A percentile compares a stretch with the other conserved stretches of the same genome.
Evolutionary conservation across 2,329 filamentous ascomycete species (phyloP).

Genomic region (Talaromyces funiculosus): DNA sequence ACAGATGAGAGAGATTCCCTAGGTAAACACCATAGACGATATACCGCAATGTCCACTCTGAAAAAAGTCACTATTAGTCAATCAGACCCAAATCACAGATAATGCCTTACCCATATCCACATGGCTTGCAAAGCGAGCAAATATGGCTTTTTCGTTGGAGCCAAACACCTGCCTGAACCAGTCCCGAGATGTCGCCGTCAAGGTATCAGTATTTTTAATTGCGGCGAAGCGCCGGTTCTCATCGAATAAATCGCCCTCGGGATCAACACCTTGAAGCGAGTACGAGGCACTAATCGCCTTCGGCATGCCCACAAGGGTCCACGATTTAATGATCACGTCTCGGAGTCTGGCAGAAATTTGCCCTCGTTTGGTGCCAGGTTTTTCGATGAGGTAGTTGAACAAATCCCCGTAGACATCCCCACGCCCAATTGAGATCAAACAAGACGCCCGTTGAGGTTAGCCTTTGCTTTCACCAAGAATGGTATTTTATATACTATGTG

Average conservation of each 20-base stretch:
- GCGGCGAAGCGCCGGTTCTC: not conserved
- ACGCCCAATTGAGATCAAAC: not conserved
- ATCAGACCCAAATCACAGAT: not conserved
- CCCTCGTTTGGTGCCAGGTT: not conserved
- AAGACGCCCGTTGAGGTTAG: not conserved
- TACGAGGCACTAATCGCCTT: not conserved
- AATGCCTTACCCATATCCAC: not conserved
- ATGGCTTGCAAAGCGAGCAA: not conserved
- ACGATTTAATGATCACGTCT: not conserved
- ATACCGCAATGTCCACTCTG: not conserved
- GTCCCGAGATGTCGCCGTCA: not conserved
- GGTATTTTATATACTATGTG: not conserved
- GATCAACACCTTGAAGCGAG: not conserved
- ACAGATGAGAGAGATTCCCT: not conserved
- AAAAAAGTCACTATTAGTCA: not conserved
- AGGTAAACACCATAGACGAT: not conserved
- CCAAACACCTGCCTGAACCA: not conserved
- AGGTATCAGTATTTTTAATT: not conserved
- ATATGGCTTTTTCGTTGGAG: not conserved
- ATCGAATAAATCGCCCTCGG: not conserved
- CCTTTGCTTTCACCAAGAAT: not conserved
- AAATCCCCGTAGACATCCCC: not conserved
- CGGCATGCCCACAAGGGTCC: not conserved
- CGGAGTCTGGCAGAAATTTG: not conserved
- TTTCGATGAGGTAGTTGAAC: not conserved